Evolutionary conservation across 345 rosid species (phyloP), one percentile per base, ranked within the genome.

Genomic region (Moringa oleifera): DNA sequence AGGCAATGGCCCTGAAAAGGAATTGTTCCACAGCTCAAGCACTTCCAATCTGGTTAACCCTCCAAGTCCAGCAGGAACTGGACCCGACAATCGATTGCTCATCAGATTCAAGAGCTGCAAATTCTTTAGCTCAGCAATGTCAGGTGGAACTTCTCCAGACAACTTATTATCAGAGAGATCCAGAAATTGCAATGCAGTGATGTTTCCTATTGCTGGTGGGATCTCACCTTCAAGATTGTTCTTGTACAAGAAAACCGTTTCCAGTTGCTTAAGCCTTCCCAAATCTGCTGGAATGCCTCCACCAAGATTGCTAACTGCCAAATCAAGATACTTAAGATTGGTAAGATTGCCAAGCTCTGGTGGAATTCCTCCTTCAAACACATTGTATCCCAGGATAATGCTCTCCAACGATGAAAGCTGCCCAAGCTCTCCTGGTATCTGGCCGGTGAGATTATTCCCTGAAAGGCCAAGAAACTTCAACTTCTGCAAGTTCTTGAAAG

Each of bases 11-110:
- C 97, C 99, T n/a, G 90, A 69, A 22, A 93, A 57, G 0, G 96
- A 88, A 69, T 94, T 90, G 81, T 90, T 90, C 99, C 99, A 90
- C 37, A 94, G 88, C 83, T 86, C 87, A 25, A 94, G 84, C 54
- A 71, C 85, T 70, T 79, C 63, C 55, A 94, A 58, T 65, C 88
- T 71, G 7, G 77, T 55, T 67, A 94, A 68, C 23, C 64, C 68
- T 45, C 81, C 92, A 11, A 94, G 73, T 18, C 66, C 73, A 0
- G 71, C 68, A 15, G 97, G 95, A 62, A 88, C 80, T 2, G 80
- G 63, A 54, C 99, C 97, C 9, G 89, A 73, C 45, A 93, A 79
- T 64, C 60, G 73, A 65, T 93, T 93, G 77, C 92, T 70, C 97
- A 90, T 90, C 59, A 93, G 73, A 77, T 90, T 93, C 68, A 93